Percentiles rank a stretch among this genome's conserved stretches.
Evolutionary conservation across 768 basidiomycete genomes (phyloP).

Genomic region (Pisolithus orientalis): DNA sequence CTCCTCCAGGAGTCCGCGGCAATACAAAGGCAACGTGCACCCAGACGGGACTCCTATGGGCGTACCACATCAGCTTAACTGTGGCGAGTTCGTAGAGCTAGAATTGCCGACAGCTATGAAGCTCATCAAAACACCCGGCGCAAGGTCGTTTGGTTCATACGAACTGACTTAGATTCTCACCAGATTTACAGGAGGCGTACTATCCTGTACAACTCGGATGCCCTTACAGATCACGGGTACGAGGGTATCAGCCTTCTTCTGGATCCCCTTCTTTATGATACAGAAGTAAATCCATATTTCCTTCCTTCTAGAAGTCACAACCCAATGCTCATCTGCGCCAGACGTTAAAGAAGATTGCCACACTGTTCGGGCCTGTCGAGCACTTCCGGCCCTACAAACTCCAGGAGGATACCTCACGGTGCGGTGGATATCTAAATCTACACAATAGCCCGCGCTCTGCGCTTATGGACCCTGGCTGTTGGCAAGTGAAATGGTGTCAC

Average conservation of each 20-base stretch:
- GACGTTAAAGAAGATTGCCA: constrained; percentile 47
- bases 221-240: constrained; percentile 20
- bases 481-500: constrained; percentile 77
- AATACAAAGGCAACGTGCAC: constrained; percentile 10
- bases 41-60: constrained; percentile 12
- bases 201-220: constrained; percentile 52
- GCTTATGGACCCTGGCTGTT: constrained; percentile 55
- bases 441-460: constrained; percentile 52
- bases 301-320: neutral
- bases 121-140: constrained; percentile 45
- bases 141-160: constrained; percentile 38
- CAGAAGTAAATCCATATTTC: constrained; percentile 36
- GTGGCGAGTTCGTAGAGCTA: constrained; percentile 32
- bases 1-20: constrained; percentile 14
- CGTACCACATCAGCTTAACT: constrained; percentile 4
- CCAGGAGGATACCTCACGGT: constrained; percentile 15
- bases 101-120: constrained; percentile 57
- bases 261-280: constrained; percentile 54
- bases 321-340: constrained; percentile 19
- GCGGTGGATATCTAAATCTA: constrained; percentile 34
- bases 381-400: constrained; percentile 34
- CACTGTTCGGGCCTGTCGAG: constrained; percentile 63
- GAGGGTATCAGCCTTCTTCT: constrained; percentile 35
- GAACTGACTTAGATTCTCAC: neutral
- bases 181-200: constrained; percentile 28